Conservation (phyloP, 1,139 yeast species). For the Diutina siamensis region DNA sequence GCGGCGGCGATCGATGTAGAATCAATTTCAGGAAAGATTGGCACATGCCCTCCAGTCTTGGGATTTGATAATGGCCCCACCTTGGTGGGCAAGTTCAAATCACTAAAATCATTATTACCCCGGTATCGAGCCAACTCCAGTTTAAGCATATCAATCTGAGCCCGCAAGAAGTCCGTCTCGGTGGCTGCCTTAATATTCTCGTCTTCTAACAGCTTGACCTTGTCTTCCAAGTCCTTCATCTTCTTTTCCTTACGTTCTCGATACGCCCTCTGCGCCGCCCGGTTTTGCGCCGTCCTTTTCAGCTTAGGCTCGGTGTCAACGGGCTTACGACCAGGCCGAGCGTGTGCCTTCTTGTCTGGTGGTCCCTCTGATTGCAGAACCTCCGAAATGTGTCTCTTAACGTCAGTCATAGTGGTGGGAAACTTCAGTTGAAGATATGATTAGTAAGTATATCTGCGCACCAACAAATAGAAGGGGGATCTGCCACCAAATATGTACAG, state of each 20-base stretch:
- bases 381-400: background rate
- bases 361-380: background rate
- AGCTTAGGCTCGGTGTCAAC: conserved; percentile 68
- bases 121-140: conserved; percentile 57
- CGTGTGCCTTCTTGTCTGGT: conserved; percentile 4
- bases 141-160: conserved; percentile 68
- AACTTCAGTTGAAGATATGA: background rate
- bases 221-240: conserved; percentile 75
- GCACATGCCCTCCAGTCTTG: background rate
- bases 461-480: background rate
- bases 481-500: background rate
- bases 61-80: background rate
- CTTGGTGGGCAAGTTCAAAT: conserved; percentile 12
- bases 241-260: conserved; percentile 87
- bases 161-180: conserved; percentile 62
- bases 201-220: conserved; percentile 59
- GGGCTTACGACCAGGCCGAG: conserved; percentile 52
- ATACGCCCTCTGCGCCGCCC: conserved; percentile 96
- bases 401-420: conserved; percentile 1
- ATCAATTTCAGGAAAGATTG: background rate
- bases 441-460: background rate
- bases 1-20: background rate
- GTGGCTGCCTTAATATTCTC: conserved; percentile 52
- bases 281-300: conserved; percentile 89
- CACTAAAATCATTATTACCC: conserved; percentile 30